Conservation (phyloP, 345 rosid species). For the Hibiscus mutabilis region DNA sequence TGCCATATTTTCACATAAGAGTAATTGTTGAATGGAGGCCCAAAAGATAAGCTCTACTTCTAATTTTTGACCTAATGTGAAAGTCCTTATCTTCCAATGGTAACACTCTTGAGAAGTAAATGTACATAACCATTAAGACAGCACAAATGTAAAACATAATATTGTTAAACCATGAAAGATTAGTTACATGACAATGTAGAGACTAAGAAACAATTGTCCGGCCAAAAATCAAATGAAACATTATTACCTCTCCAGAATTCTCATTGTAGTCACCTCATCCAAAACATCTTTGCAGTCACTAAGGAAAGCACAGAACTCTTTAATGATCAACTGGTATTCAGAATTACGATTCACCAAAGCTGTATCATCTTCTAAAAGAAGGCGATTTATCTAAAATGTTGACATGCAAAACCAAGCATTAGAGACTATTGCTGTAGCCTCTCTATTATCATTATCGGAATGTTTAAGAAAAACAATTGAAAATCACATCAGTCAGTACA, state of each 20-base stretch:
- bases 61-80: background rate
- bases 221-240: background rate
- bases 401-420: constrained; percentile 4
- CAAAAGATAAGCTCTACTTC: constrained; percentile 1
- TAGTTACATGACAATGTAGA: background rate
- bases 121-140: background rate
- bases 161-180: background rate
- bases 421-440: constrained; percentile 6
- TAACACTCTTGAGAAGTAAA: constrained; percentile 1
- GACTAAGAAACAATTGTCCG: background rate
- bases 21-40: background rate
- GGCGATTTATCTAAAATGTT: constrained; percentile 61
- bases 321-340: constrained; percentile 75
- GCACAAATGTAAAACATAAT: background rate
- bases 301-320: constrained; percentile 90
- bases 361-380: constrained; percentile 92
- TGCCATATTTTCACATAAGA: background rate
- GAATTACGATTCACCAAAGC: constrained; percentile 73
- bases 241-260: constrained; percentile 80
- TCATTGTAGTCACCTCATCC: constrained; percentile 98
- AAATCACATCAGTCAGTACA: background rate
- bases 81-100: background rate
- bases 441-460: background rate
- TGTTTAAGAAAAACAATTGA: background rate
- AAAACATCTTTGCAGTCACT: constrained; percentile 92